A percentile compares a stretch with the other conserved stretches of the same genome.
phyloP scores from a whole-genome alignment of 306 rosid genomes.

The Fragaria nilgerrensis region DNA sequence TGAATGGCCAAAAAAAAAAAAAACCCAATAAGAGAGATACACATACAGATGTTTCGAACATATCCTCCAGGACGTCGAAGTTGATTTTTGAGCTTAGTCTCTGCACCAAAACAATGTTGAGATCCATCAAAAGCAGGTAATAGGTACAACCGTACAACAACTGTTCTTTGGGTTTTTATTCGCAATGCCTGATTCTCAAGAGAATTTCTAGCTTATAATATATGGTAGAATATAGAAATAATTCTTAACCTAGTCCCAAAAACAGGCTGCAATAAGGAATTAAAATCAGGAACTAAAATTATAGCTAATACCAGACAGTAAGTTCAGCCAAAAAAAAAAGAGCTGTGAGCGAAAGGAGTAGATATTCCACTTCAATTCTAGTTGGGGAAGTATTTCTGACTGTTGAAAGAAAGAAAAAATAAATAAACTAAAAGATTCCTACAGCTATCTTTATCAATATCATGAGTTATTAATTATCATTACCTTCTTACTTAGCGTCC shows the following conservation, averaged over 20 bases:
- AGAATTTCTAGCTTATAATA: background rate
- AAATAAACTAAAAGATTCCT: background rate
- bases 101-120: slow-evolving; percentile 14
- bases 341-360: background rate
- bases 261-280: background rate
- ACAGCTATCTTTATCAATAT: background rate
- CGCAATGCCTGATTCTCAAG: slow-evolving; percentile 1
- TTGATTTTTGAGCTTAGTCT: slow-evolving; percentile 22
- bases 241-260: background rate
- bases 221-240: background rate
- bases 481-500: slow-evolving; percentile 15
- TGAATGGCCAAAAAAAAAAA: background rate
- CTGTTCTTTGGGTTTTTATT: background rate
- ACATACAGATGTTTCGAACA: slow-evolving; percentile 13
- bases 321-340: background rate
- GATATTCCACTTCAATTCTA: background rate
- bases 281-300: background rate
- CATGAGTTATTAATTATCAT: background rate
- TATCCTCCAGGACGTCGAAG: slow-evolving; percentile 1
- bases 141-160: background rate
- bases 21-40: background rate
- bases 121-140: background rate
- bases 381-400: background rate
- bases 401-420: background rate
- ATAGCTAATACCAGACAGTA: background rate